Base-by-base conservation (phyloP, 2,329 filamentous ascomycete species). In the Aspergillus amoenus region DNA sequence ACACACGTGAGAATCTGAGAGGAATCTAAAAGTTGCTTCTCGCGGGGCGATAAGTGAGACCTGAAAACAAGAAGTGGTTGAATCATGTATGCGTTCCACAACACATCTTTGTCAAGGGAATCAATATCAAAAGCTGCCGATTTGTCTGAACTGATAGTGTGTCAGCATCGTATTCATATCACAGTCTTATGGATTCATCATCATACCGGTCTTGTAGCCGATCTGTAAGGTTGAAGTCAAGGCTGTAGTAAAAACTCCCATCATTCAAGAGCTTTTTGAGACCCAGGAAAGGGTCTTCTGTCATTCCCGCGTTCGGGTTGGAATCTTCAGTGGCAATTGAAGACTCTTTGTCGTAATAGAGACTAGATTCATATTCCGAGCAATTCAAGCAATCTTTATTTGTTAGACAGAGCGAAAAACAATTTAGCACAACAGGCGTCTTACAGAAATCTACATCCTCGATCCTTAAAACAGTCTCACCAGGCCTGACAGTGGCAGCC, bases 11-110 rank as follows among this genome's bases (percentile, higher is more conserved):
- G 78, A 53, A 97, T 92, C 41, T 89, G 85, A 18, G 92, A 96
- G 3, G 83, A 81, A 77, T 99, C 94, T n/a, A 99, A 82, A 4
- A 86, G 87, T 59, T 85, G 82, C 64, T 88, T 88, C 65, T 97
- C 91, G 53, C 84, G 82, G 5, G 85, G 83, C 59, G 91, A 84
- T 46, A 99, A 81, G 17, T 90, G 85, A 30, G 89, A 92, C 43
- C 94, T 87, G 72, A 99, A 97, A 71, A 92, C 85, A 30, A 97
- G 88, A 53, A 99, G 81, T 5, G 94, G 93, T 62, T 89, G 88
- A 67, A 99, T 96, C 92, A 99, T 97, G 76, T 95, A 97, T 3
- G 91, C 95, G 70, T 99, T 99, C 94, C 94, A 99, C 17, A 99
- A 78, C 70, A 96, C 97, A 1, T 90, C 89, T 68, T 92, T 89